Percentiles rank a stretch among this genome's conserved stretches.
These are phyloP conservation scores for Paecilomyces fulvus DNA, from an alignment of 2,329 filamentous ascomycete species.

Conservation along the genomic window DNA sequence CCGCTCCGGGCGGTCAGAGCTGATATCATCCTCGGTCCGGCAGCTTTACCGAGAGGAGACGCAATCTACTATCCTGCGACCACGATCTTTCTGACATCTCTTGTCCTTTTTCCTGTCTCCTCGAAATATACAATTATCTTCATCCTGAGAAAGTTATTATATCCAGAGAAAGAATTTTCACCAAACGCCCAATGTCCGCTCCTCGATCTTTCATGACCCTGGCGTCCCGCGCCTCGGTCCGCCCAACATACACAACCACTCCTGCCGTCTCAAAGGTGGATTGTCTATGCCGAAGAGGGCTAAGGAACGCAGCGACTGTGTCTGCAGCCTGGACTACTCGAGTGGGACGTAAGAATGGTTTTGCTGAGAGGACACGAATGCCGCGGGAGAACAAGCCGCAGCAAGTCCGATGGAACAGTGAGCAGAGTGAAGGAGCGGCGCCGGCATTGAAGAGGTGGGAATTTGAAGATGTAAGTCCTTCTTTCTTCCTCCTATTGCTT, in stretches of 20 bases:
- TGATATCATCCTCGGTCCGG: neutral
- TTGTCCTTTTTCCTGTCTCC: too few species aligned
- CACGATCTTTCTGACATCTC: neutral
- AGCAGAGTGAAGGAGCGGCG: conserved; percentile 1
- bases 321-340: neutral
- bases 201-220: neutral
- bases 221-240: neutral
- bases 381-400: neutral
- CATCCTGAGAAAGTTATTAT: too few species aligned
- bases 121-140: too few species aligned
- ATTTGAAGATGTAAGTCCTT: conserved; percentile 28
- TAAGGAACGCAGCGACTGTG: neutral
- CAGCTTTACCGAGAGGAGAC: neutral
- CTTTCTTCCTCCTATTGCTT: neutral
- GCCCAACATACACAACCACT: neutral
- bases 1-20: neutral
- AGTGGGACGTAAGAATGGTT: neutral
- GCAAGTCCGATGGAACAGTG: conserved; percentile 16
- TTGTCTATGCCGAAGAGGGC: neutral
- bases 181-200: too few species aligned
- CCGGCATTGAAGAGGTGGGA: conserved; percentile 18
- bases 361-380: neutral
- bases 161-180: too few species aligned
- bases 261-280: neutral
- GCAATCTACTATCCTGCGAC: neutral